A percentile compares a stretch with the other conserved stretches of the same genome.
These are phyloP conservation scores for Fusarium papillatum DNA, from an alignment of 2,329 filamentous ascomycete species.

Conservation along the genomic window DNA sequence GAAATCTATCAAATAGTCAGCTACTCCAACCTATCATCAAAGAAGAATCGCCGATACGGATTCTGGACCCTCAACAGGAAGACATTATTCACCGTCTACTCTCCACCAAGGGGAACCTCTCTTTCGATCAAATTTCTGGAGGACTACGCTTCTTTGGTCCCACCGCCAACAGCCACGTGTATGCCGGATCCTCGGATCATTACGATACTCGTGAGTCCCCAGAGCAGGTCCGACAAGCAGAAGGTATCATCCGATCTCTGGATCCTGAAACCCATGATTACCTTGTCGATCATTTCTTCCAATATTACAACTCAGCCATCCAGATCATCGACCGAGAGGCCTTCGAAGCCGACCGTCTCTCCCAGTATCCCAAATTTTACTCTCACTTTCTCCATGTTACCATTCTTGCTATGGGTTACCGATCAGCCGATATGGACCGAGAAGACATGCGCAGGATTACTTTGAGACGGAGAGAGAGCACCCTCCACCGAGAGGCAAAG, in stretches of 20 bases:
- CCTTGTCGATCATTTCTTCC: constrained; percentile 65
- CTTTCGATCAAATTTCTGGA: constrained; percentile 64
- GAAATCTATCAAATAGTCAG: constrained; percentile 33
- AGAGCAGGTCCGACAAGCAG: constrained; percentile 60
- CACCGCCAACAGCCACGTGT: constrained; percentile 66
- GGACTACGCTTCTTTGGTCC: constrained; percentile 66
- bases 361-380: constrained; percentile 62
- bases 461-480: constrained; percentile 62
- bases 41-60: constrained; percentile 51
- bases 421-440: constrained; percentile 62
- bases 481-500: constrained; percentile 66
- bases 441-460: constrained; percentile 63
- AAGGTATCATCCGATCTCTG: constrained; percentile 62
- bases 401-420: constrained; percentile 65
- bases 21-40: constrained; percentile 40
- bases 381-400: constrained; percentile 65
- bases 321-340: constrained; percentile 63
- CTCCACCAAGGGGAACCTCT: constrained; percentile 62
- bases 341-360: constrained; percentile 62
- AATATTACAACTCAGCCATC: constrained; percentile 63
- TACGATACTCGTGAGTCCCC: constrained; percentile 54
- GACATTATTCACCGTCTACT: constrained; percentile 63
- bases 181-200: constrained; percentile 55
- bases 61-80: constrained; percentile 58
- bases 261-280: constrained; percentile 63